Percentiles rank a stretch among this genome's conserved stretches.
Evolutionary conservation across 768 basidiomycete species (phyloP).

Genomic region (Calvatia gigantea): DNA sequence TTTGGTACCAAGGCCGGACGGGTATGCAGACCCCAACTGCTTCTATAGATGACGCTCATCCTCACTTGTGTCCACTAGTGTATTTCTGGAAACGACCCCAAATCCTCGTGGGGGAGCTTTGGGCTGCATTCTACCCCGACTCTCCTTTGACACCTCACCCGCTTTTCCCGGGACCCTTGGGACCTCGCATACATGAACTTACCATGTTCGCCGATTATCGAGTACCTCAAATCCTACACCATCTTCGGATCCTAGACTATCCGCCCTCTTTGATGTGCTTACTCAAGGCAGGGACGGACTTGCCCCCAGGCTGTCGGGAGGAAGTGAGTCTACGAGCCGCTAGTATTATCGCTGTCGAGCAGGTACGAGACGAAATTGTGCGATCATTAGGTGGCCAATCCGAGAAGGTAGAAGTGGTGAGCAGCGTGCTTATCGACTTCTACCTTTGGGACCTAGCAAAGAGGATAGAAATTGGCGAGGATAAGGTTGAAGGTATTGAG

Average conservation of each 20-base stretch:
- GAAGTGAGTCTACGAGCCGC: constrained; percentile 80
- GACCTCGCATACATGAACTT: constrained; percentile 62
- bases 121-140: constrained; percentile 86
- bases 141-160: constrained; percentile 51
- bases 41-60: background rate
- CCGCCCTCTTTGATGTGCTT: constrained; percentile 53
- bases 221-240: constrained; percentile 88
- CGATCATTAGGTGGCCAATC: constrained; percentile 22
- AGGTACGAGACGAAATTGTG: constrained; percentile 58
- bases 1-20: constrained; percentile 50
- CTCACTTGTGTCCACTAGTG: constrained; percentile 37
- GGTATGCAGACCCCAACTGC: constrained; percentile 32
- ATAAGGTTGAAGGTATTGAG: constrained; percentile 55
- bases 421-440: constrained; percentile 85
- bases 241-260: constrained; percentile 73
- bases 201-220: constrained; percentile 97
- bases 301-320: constrained; percentile 58
- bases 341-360: constrained; percentile 78
- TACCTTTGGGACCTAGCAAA: constrained; percentile 90
- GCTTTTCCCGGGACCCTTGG: constrained; percentile 58
- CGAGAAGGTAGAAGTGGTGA: constrained; percentile 34
- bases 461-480: constrained; percentile 60
- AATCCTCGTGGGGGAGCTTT: constrained; percentile 86
- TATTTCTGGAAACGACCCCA: constrained; percentile 89
- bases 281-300: constrained; percentile 38